These are phyloP conservation scores for Buddleja alternifolia DNA, from an alignment of 257 asterid species.

Conservation along the genomic window DNA sequence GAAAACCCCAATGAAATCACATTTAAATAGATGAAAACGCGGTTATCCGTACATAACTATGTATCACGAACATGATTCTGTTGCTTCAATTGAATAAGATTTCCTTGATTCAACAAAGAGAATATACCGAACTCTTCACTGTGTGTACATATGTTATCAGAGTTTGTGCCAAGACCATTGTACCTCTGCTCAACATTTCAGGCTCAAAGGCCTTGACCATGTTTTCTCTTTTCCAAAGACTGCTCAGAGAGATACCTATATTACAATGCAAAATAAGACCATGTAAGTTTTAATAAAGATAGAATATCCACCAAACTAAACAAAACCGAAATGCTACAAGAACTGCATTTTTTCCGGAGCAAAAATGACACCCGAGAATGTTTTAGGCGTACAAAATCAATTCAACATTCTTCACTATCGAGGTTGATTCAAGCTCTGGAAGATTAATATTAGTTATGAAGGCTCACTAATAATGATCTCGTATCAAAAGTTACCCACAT, in stretches of 20 bases:
- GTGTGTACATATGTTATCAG: neutral
- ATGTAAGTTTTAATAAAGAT: slow-evolving; percentile 10
- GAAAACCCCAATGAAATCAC: too few species aligned
- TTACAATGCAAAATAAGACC: slow-evolving; percentile 18
- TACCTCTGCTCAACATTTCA: neutral
- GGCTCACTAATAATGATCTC: neutral
- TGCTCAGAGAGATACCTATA: slow-evolving; percentile 61
- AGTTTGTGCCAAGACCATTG: neutral
- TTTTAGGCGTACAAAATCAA: neutral
- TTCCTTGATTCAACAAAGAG: too few species aligned
- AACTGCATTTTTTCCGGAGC: neutral
- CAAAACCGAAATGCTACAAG: slow-evolving; percentile 6
- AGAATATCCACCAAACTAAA: neutral
- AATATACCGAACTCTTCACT: too few species aligned
- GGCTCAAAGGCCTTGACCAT: slow-evolving; percentile 27
- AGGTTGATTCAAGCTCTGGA: neutral
- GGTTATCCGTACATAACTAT: too few species aligned
- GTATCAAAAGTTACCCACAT: neutral
- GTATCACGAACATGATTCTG: too few species aligned
- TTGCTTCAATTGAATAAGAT: too few species aligned
- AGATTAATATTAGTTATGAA: neutral
- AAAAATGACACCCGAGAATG: too few species aligned
- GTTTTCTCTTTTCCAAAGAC: slow-evolving; percentile 40
- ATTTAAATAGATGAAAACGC: too few species aligned
- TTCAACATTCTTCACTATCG: slow-evolving; percentile 2